Percentiles rank a stretch among this genome's conserved stretches.
Conservation (phyloP, 179 eudicot genomes). For the Beta corolliflora region DNA sequence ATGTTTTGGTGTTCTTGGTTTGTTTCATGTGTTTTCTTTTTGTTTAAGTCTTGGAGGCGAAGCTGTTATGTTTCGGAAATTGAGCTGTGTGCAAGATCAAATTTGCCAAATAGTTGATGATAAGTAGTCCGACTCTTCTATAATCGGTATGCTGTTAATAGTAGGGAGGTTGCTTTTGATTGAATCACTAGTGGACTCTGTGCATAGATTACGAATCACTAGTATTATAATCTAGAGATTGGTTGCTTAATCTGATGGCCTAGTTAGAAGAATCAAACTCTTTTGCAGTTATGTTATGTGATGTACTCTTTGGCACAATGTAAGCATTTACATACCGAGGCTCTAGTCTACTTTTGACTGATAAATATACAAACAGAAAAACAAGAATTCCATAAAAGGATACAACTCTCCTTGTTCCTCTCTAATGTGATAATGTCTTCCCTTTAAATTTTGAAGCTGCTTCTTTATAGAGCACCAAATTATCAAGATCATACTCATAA, state of each 20-base stretch:
- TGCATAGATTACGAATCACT: not conserved
- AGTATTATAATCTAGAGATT: not conserved
- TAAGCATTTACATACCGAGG: not conserved
- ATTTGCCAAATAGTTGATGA: not conserved
- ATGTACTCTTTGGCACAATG: not conserved
- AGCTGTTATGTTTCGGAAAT: not conserved
- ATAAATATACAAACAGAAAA: not conserved
- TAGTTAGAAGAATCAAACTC: not conserved
- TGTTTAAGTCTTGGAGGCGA: not conserved
- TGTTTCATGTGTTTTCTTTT: not conserved
- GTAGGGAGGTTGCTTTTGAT: not conserved
- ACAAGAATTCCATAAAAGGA: not conserved
- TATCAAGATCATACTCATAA: not conserved
- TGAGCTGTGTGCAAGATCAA: not conserved
- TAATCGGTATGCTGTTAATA: not conserved
- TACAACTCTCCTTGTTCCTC: not conserved
- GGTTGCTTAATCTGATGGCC: not conserved
- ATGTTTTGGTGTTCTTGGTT: not conserved
- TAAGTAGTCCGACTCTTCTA: not conserved
- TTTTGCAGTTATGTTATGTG: no score
- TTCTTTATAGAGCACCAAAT: not conserved
- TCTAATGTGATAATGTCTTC: not conserved
- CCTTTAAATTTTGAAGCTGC: not conserved
- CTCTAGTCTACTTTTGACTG: not conserved
- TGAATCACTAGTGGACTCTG: not conserved